phyloP scores from a whole-genome alignment of 1,284 basidiomycete genomes.

The Gomphus sp. region DNA sequence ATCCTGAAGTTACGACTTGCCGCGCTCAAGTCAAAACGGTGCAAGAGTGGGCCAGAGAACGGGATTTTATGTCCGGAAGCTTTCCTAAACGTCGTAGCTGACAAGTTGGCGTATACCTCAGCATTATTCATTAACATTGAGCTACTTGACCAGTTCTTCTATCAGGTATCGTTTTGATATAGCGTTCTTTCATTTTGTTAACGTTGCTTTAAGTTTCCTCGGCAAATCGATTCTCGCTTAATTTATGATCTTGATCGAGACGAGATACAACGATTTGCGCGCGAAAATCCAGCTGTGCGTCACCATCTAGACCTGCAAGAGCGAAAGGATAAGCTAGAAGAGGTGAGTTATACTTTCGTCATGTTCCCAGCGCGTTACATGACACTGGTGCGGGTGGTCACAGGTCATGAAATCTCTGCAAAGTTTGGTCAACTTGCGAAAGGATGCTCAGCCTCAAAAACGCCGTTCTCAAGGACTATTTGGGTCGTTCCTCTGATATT shows the following conservation, averaged over 20 bases:
- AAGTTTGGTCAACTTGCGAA: conserved; percentile 72
- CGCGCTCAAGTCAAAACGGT: conserved; percentile 83
- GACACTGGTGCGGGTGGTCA: neutral
- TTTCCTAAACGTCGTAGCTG: conserved; percentile 93
- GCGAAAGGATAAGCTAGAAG: conserved; percentile 95
- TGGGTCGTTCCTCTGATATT: conserved; percentile 49
- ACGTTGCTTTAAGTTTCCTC: conserved; percentile 63
- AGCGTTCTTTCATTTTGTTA: neutral
- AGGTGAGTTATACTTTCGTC: conserved; percentile 38
- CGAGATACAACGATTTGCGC: conserved; percentile 84
- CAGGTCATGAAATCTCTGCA: conserved; percentile 89
- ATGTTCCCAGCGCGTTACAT: conserved; percentile 6
- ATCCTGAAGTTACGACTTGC: conserved; percentile 80
- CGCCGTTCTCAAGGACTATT: conserved; percentile 68
- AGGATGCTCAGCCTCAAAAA: conserved; percentile 61
- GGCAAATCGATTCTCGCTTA: conserved; percentile 93
- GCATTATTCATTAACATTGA: conserved; percentile 99
- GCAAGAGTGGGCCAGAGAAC: conserved; percentile 77
- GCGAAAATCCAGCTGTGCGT: conserved; percentile 85
- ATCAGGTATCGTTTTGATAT: conserved; percentile 54
- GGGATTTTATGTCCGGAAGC: conserved; percentile 93
- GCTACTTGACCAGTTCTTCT: conserved; percentile 96
- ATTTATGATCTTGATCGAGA: conserved; percentile 85
- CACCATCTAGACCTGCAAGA: conserved; percentile 94
- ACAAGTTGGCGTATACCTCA: conserved; percentile 93